Evolutionary conservation across 2,329 filamentous ascomycete species (phyloP).

Genomic region (Daldinia sp.): DNA sequence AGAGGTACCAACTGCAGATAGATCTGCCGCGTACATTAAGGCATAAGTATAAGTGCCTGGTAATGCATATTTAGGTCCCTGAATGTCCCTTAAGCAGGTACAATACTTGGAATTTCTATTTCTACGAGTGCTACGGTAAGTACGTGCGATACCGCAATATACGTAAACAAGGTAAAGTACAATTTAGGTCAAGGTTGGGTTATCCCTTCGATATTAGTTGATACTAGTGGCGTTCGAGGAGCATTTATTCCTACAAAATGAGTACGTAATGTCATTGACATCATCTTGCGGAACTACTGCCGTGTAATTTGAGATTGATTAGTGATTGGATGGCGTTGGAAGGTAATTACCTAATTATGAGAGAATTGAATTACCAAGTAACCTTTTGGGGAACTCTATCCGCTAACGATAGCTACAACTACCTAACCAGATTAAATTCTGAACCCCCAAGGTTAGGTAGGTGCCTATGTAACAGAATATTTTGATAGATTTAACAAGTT

Average conservation of each 20-base stretch:
- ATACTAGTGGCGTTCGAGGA: conserved; percentile 9
- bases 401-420: background rate
- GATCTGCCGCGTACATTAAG: background rate
- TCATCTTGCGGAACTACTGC: conserved; percentile 11
- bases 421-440: background rate
- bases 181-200: background rate
- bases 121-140: background rate
- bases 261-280: conserved; percentile 27
- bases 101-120: background rate
- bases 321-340: background rate
- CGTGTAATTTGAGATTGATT: background rate
- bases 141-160: background rate
- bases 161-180: background rate
- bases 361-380: background rate
- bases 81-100: too few relatives aligned
- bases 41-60: background rate
- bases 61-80: too few relatives aligned
- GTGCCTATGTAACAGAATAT: too few relatives aligned
- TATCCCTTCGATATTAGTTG: background rate
- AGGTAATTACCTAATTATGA: background rate
- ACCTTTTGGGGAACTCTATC: background rate
- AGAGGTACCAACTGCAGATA: background rate
- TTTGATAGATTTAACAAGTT: too few relatives aligned
- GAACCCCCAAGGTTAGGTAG: background rate
- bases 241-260: conserved; percentile 7